These are phyloP conservation scores for Inga oerstediana DNA, from an alignment of 306 rosid genomes.

Conservation along the genomic window DNA sequence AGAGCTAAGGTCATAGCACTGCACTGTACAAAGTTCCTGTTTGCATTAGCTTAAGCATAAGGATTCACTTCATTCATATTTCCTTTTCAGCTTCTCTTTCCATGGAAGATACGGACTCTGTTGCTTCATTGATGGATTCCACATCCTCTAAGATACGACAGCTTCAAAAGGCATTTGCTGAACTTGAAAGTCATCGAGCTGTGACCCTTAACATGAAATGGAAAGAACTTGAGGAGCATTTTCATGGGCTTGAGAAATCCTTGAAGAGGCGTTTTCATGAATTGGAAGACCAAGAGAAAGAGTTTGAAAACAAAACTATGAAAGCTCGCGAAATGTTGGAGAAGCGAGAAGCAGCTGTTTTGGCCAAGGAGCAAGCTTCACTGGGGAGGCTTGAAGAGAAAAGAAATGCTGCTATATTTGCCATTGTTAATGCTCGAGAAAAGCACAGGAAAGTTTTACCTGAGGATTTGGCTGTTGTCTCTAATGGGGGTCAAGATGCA, in stretches of 20 bases:
- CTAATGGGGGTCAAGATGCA: slow-evolving; percentile 47
- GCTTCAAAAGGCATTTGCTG: slow-evolving; percentile 98
- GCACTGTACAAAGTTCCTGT: slow-evolving; percentile 6
- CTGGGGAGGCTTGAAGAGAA: slow-evolving; percentile 82
- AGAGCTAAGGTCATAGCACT: slow-evolving; percentile 2
- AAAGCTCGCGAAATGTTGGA: slow-evolving; percentile 68
- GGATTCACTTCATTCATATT: slow-evolving; percentile 22
- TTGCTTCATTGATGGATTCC: slow-evolving; percentile 76
- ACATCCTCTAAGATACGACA: slow-evolving; percentile 92
- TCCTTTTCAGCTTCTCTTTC: slow-evolving; percentile 56
- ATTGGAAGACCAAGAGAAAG: slow-evolving; percentile 95
- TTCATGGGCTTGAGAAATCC: slow-evolving; percentile 96
- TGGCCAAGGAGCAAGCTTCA: slow-evolving; percentile 76
- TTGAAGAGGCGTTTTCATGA: slow-evolving; percentile 96
- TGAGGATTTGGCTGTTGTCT: slow-evolving; percentile 46
- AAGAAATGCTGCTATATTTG: slow-evolving; percentile 81
- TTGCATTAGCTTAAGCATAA: not conserved
- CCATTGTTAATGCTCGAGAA: slow-evolving; percentile 74
- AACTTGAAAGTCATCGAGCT: slow-evolving; percentile 94
- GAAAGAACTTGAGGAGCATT: slow-evolving; percentile 97
- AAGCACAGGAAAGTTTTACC: slow-evolving; percentile 71
- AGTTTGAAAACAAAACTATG: slow-evolving; percentile 68
- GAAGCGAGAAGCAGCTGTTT: slow-evolving; percentile 74
- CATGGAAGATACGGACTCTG: slow-evolving; percentile 82
- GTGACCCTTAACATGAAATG: slow-evolving; percentile 89